These are phyloP conservation scores for Nitzschia sp. DNA, from an alignment of 108 stramenopile species.

Conservation along the genomic window DNA sequence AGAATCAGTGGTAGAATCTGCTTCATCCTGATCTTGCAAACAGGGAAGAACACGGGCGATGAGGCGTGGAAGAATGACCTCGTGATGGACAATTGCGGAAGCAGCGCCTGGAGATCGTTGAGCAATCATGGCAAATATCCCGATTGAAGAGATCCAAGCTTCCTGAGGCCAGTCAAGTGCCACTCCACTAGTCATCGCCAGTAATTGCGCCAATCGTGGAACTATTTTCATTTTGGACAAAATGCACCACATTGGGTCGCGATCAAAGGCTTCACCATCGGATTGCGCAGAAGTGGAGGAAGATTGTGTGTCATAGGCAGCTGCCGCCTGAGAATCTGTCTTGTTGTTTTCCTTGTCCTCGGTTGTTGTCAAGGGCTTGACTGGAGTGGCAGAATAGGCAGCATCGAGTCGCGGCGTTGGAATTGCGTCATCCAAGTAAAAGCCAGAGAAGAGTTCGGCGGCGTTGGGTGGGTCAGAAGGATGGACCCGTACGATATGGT, in stretches of 20 bases:
- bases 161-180: conserved; percentile 9
- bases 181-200: not conserved
- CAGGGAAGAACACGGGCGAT: not conserved
- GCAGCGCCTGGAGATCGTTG: conserved; percentile 85
- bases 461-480: conserved; percentile 11
- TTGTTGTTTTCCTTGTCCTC: conserved; percentile 10
- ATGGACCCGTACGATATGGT: conserved; percentile 39
- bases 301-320: conserved; percentile 72
- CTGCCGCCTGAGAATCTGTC: conserved; percentile 9
- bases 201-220: conserved; percentile 68
- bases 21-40: conserved; percentile 2
- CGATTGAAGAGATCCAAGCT: conserved; percentile 59
- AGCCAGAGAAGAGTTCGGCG: conserved; percentile 39
- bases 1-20: not conserved
- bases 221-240: conserved; percentile 85
- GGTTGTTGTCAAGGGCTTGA: conserved; percentile 36
- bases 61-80: conserved; percentile 45
- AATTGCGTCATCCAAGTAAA: conserved; percentile 75
- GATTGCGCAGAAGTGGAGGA: conserved; percentile 70
- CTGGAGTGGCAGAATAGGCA: conserved; percentile 54
- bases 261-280: conserved; percentile 78
- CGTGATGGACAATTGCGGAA: conserved; percentile 73
- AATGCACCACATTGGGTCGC: conserved; percentile 86
- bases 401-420: conserved; percentile 54
- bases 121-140: conserved; percentile 73